Evolutionary conservation across 805 yeast species (phyloP).

Genomic region (Debaryomyces tyrocola): DNA sequence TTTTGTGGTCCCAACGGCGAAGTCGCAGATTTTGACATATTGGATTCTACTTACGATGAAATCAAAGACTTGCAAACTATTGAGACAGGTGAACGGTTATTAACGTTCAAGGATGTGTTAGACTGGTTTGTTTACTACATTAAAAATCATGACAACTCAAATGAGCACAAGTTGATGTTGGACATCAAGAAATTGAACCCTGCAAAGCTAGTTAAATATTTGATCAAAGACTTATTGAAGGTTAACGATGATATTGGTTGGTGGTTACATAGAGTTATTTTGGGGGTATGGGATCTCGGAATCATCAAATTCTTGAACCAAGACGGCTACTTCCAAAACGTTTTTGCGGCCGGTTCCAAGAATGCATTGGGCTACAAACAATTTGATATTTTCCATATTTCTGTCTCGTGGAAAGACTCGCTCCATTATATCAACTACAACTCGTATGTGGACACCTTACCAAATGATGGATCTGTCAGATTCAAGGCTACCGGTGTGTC

Average conservation of each 20-base stretch:
- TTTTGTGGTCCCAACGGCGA: constrained; percentile 35
- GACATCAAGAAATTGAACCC: constrained; percentile 43
- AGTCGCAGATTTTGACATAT: constrained; percentile 34
- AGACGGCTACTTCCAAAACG: constrained; percentile 31
- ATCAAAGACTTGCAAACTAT: constrained; percentile 30
- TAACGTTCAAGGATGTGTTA: constrained; percentile 33
- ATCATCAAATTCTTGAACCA: constrained; percentile 40
- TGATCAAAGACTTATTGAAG: constrained; percentile 28
- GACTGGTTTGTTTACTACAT: constrained; percentile 28
- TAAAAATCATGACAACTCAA: constrained; percentile 11
- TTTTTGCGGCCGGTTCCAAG: constrained; percentile 12
- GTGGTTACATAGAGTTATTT: constrained; percentile 39
- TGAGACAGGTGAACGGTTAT: constrained; percentile 31
- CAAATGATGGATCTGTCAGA: constrained; percentile 16
- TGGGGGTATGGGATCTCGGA: constrained; percentile 43
- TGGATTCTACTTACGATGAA: constrained; percentile 28
- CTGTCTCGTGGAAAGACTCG: constrained; percentile 34
- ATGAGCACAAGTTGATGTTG: constrained; percentile 30
- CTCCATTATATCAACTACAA: constrained; percentile 35
- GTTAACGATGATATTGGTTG: constrained; percentile 30
- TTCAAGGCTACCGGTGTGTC: constrained; percentile 37
- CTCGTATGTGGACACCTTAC: constrained; percentile 26
- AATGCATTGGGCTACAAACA: constrained; percentile 20
- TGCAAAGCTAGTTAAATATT: constrained; percentile 26
- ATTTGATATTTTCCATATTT: constrained; percentile 38